phyloP scores from a whole-genome alignment of 306 rosid species.

The Cucurbita pepo region DNA sequence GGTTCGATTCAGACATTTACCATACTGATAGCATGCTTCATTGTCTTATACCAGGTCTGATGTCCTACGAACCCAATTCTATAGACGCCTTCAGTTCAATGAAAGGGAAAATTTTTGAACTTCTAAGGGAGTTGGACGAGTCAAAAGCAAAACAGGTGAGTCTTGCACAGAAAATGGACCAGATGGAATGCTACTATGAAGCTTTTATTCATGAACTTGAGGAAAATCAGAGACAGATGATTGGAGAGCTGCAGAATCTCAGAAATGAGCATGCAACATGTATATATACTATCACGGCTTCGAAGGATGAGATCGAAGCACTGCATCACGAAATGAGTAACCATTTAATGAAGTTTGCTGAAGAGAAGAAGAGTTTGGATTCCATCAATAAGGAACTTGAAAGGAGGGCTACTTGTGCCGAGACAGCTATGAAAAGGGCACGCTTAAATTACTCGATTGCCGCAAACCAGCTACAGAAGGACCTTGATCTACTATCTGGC shows the following conservation, averaged over 20 bases:
- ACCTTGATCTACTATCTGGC: conserved; percentile 75
- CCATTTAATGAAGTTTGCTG: conserved; percentile 45
- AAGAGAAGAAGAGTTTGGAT: conserved; percentile 51
- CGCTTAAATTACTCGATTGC: conserved; percentile 95
- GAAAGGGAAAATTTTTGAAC: conserved; percentile 63
- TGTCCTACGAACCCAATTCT: conserved; percentile 45
- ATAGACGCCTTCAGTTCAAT: conserved; percentile 50
- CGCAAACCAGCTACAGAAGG: conserved; percentile 86
- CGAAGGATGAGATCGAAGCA: conserved; percentile 70
- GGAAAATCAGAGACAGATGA: conserved; percentile 88
- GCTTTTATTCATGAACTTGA: conserved; percentile 96
- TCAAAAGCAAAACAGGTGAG: conserved; percentile 68
- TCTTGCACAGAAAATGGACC: conserved; percentile 84
- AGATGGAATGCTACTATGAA: conserved; percentile 99
- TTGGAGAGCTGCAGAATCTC: conserved; percentile 89
- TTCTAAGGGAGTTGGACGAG: conserved; percentile 65
- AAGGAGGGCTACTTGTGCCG: conserved; percentile 70
- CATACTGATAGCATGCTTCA: conserved; percentile 48
- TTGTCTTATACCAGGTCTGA: conserved; percentile 40
- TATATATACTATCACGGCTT: conserved; percentile 66
- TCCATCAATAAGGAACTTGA: conserved; percentile 67
- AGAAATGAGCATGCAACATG: conserved; percentile 84
- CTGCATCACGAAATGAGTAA: conserved; percentile 71
- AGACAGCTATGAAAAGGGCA: conserved; percentile 90
- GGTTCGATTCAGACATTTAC: conserved; percentile 50